Evolutionary conservation across 495 filamentous ascomycete species (phyloP).

Genomic region (Podospora tetraspora): DNA sequence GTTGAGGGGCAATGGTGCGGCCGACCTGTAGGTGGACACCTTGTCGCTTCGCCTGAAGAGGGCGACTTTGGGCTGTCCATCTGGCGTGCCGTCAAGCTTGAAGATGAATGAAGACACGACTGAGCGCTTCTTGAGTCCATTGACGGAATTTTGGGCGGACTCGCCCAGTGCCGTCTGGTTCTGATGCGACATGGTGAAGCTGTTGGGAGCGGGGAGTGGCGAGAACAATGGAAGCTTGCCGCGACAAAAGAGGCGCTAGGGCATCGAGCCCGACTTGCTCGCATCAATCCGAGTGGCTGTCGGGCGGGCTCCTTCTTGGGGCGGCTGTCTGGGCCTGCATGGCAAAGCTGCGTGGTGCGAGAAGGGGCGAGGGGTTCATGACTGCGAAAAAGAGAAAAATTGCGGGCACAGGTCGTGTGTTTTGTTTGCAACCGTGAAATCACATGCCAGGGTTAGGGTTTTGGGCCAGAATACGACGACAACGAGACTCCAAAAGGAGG

Average conservation of each 20-base stretch:
- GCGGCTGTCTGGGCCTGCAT: background rate
- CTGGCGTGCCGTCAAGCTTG: conserved; percentile 29
- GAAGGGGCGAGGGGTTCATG: background rate
- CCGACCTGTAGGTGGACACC: conserved; percentile 52
- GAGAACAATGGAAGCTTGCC: background rate
- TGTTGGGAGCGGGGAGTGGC: background rate
- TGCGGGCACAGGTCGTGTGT: background rate
- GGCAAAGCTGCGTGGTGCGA: background rate
- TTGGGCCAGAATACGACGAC: too few species aligned
- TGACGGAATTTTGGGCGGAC: background rate
- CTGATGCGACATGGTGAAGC: background rate
- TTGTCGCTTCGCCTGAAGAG: conserved; percentile 54
- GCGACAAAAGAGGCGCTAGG: background rate
- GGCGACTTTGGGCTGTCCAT: conserved; percentile 41
- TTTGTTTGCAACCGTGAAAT: background rate
- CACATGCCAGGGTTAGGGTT: background rate
- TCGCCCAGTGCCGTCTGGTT: background rate
- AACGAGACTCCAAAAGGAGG: background rate
- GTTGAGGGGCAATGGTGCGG: background rate
- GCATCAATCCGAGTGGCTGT: background rate
- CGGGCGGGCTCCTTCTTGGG: background rate
- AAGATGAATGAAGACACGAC: conserved; percentile 57
- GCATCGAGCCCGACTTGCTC: background rate
- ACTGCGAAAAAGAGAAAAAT: background rate
- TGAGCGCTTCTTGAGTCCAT: conserved; percentile 31